Evolutionary conservation across 805 yeast genomes (phyloP).

Genomic region (Priceomyces melissophilus): DNA sequence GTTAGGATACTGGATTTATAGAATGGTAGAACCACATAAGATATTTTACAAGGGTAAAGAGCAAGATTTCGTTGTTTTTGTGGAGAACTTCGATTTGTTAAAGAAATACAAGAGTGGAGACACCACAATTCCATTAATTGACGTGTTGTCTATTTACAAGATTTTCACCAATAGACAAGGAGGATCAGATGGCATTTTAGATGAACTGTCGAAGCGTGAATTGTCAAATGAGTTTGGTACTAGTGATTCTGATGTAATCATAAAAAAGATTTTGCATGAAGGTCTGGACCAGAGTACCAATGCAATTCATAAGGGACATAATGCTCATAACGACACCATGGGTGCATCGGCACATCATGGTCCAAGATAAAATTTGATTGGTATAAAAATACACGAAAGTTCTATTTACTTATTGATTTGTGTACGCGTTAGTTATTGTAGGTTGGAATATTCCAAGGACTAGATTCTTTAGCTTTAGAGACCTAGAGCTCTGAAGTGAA

Average conservation of each 20-base stretch:
- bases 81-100: constrained; percentile 49
- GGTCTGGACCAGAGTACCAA: constrained; percentile 50
- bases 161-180: constrained; percentile 61
- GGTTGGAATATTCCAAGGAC: constrained; percentile 6
- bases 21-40: constrained; percentile 33
- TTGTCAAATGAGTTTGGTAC: constrained; percentile 69
- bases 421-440: not conserved
- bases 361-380: constrained; percentile 10
- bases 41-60: constrained; percentile 63
- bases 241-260: constrained; percentile 50
- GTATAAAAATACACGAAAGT: not conserved
- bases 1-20: too few species aligned
- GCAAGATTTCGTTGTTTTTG: constrained; percentile 64
- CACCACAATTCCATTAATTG: constrained; percentile 53
- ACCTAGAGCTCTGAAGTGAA: not conserved
- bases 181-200: constrained; percentile 70
- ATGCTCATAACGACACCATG: constrained; percentile 46
- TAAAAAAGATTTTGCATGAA: constrained; percentile 54
- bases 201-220: constrained; percentile 66
- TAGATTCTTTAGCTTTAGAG: constrained; percentile 3
- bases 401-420: not conserved
- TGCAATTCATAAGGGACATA: constrained; percentile 14
- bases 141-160: constrained; percentile 61
- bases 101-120: constrained; percentile 50
- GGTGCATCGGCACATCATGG: constrained; percentile 21